phyloP scores from a whole-genome alignment of 2,329 filamentous ascomycete species.

The Penicillium vulpinum region DNA sequence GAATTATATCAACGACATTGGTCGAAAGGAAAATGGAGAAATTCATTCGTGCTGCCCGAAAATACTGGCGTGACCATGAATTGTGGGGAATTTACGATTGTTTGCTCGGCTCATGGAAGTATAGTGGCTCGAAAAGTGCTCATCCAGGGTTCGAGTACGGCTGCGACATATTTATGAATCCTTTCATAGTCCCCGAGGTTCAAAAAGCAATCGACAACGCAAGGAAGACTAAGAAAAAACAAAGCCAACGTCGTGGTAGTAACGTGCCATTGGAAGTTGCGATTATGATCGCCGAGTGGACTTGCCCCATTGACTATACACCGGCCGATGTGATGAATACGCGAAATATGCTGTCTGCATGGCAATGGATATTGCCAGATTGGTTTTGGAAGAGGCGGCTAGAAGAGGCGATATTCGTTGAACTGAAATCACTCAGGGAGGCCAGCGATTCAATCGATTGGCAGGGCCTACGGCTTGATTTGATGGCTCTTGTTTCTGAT shows the following conservation, averaged over 20 bases:
- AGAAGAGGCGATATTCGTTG: background rate
- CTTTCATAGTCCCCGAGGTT: background rate
- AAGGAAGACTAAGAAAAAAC: background rate
- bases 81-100: background rate
- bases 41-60: background rate
- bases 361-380: background rate
- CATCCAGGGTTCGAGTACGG: background rate
- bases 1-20: background rate
- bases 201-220: background rate
- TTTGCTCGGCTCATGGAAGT: background rate
- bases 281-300: background rate
- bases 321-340: background rate
- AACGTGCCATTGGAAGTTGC: background rate
- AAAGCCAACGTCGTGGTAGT: no score
- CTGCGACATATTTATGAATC: constrained; percentile 5
- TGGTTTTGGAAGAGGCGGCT: background rate
- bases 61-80: background rate
- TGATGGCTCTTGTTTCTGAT: background rate
- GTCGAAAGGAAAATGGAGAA: background rate
- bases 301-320: background rate
- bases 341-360: background rate
- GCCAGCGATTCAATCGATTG: background rate
- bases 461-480: background rate
- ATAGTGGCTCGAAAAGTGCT: fast-evolving
- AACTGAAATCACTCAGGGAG: background rate